Conservation (phyloP, 1,139 yeast genomes). For the Lodderomyces elongisporus region DNA sequence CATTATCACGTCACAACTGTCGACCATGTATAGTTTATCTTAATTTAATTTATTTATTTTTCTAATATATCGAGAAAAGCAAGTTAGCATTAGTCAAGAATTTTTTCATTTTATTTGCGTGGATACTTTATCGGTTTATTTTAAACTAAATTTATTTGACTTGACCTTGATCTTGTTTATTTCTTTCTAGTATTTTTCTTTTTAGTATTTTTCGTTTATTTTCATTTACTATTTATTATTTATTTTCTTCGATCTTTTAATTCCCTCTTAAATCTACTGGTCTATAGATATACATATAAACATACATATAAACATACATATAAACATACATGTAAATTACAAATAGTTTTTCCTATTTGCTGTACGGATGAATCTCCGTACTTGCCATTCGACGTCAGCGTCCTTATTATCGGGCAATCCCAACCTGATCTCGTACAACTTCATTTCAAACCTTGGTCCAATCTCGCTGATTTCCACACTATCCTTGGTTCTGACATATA, state of each 20-base stretch:
- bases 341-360: conserved; percentile 92
- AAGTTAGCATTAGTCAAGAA: too few relatives aligned
- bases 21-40: conserved; percentile 7
- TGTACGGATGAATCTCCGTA: conserved; percentile 87
- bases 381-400: conserved; percentile 97
- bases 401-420: conserved; percentile 94
- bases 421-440: conserved; percentile 76
- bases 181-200: neutral
- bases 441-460: conserved; percentile 98
- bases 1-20: conserved; percentile 11
- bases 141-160: too few relatives aligned
- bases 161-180: too few relatives aligned
- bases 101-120: too few relatives aligned
- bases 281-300: too few relatives aligned
- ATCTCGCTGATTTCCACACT: conserved; percentile 91
- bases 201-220: neutral
- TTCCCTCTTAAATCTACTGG: too few relatives aligned
- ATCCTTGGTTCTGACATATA: conserved; percentile 83
- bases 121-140: neutral
- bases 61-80: neutral
- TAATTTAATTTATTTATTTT: too few relatives aligned
- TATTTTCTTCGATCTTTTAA: too few relatives aligned
- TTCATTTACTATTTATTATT: too few relatives aligned
- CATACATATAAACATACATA: too few relatives aligned
- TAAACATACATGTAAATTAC: too few relatives aligned